Conservation (phyloP, 2,329 filamentous ascomycete genomes). For the Colletotrichum sp. region DNA sequence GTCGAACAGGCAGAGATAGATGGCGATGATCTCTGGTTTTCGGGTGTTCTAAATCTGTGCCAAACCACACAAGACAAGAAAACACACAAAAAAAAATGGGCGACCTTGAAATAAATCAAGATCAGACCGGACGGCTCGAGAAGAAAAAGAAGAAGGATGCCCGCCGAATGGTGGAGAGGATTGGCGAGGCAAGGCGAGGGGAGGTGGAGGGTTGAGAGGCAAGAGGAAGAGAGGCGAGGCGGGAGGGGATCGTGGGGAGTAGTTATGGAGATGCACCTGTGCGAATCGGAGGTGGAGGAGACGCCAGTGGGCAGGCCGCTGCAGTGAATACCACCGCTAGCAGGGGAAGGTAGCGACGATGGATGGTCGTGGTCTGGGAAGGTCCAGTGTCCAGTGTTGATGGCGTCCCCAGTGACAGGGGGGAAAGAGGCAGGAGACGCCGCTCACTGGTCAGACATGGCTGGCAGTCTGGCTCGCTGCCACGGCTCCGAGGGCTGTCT, state of each 20-base stretch:
- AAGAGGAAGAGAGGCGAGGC: constrained; percentile 2
- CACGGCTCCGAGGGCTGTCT: not conserved
- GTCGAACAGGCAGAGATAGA: not conserved
- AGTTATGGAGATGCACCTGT: constrained; percentile 15
- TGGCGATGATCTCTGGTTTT: not conserved
- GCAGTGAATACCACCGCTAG: not conserved
- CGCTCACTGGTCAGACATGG: constrained; percentile 5
- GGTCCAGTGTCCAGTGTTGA: not conserved
- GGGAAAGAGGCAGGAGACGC: not conserved
- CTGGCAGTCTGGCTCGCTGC: not conserved
- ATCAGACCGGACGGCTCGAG: not conserved
- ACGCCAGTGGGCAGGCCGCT: not conserved
- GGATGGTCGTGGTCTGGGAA: not conserved
- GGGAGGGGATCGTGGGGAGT: constrained; percentile 20
- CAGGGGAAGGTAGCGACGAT: not conserved
- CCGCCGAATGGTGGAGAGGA: not conserved
- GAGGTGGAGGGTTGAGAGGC: constrained; percentile 6
- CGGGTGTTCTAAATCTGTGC: not conserved
- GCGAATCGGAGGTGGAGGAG: constrained; percentile 12
- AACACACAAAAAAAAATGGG: not conserved
- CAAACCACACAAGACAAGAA: not conserved
- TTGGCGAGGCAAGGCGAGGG: not conserved
- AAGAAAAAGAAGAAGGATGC: not conserved
- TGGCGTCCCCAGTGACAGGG: not conserved
- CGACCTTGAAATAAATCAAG: not conserved